phyloP scores from a whole-genome alignment of 1,139 yeast genomes.

The Blastobotrys raffinosifermentans region DNA sequence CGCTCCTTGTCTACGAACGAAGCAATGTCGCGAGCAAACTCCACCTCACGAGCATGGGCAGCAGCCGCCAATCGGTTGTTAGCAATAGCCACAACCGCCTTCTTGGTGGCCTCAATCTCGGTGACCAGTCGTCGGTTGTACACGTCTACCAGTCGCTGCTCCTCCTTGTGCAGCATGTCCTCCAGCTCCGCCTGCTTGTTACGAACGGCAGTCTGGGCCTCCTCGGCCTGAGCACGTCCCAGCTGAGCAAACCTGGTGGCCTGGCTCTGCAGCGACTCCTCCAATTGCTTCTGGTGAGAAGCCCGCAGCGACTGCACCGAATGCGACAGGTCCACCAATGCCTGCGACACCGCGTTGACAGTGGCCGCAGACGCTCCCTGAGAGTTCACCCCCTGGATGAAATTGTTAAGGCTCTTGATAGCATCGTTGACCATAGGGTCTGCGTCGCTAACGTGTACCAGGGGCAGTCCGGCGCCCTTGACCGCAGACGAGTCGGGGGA shows the following conservation, averaged over 20 bases:
- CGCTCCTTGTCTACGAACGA: conserved; percentile 74
- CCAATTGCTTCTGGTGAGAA: conserved; percentile 22
- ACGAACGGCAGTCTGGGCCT: conserved; percentile 37
- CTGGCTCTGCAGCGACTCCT: conserved; percentile 22
- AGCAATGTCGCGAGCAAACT: conserved; percentile 58
- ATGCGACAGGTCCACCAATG: conserved; percentile 26
- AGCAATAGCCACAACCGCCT: conserved; percentile 66
- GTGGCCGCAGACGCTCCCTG: conserved; percentile 25
- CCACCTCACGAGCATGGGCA: conserved; percentile 65
- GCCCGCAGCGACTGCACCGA: conserved; percentile 24
- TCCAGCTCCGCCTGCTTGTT: conserved; percentile 50
- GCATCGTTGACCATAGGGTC: conserved; percentile 47
- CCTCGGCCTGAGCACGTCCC: conserved; percentile 25
- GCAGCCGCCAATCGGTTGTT: conserved; percentile 70
- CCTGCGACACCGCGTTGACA: conserved; percentile 25
- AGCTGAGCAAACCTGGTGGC: conserved; percentile 24
- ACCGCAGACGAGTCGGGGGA: conserved; percentile 6
- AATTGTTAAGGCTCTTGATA: conserved; percentile 46
- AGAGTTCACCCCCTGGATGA: conserved; percentile 47
- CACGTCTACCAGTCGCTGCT: conserved; percentile 55
- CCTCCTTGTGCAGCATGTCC: conserved; percentile 55
- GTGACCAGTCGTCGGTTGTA: conserved; percentile 53
- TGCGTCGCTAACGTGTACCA: conserved; percentile 28
- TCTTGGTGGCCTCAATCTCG: conserved; percentile 67
- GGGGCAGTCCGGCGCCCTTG: conserved; percentile 18